phyloP scores from a whole-genome alignment of 2,329 filamentous ascomycete species.

The Aspergillus fischeri region DNA sequence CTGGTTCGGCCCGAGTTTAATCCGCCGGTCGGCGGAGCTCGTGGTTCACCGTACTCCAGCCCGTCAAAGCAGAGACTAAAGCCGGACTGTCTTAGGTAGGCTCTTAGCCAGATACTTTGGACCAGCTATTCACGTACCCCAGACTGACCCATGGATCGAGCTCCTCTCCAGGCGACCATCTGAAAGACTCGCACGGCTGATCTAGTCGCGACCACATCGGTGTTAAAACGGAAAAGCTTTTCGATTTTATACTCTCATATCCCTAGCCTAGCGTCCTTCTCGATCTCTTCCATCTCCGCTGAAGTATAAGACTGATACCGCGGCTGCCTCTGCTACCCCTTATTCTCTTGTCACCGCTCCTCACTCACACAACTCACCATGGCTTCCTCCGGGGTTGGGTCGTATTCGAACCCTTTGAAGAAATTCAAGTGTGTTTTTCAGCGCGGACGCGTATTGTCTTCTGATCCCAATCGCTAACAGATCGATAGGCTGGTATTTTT shows the following conservation, averaged over 20 bases:
- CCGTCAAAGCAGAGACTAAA: background rate
- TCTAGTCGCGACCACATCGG: slow-evolving; percentile 3
- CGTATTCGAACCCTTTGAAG: slow-evolving; percentile 99
- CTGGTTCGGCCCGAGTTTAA: slow-evolving; percentile 28
- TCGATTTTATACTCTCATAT: slow-evolving; percentile 1
- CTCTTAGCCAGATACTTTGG: background rate
- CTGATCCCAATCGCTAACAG: slow-evolving; percentile 22
- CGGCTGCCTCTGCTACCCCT: slow-evolving; percentile 24
- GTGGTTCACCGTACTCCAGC: background rate
- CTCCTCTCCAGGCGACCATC: slow-evolving; percentile 9
- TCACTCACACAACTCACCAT: slow-evolving; percentile 51
- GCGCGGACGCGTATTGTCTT: background rate
- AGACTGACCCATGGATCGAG: slow-evolving; percentile 23
- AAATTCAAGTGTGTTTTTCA: slow-evolving; percentile 82
- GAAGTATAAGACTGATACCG: slow-evolving; percentile 1
- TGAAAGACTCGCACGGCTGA: slow-evolving; percentile 7
- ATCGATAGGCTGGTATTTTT: slow-evolving; percentile 80
- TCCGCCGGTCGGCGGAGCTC: slow-evolving; percentile 14
- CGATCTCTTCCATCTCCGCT: slow-evolving; percentile 6
- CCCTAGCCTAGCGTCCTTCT: slow-evolving; percentile 7
- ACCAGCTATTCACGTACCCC: slow-evolving; percentile 18
- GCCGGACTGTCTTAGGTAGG: too few relatives aligned
- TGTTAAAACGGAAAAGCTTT: background rate
- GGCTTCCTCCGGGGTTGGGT: slow-evolving; percentile 69
- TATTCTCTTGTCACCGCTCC: slow-evolving; percentile 22